phyloP scores from a whole-genome alignment of 106 monocot species.

The Ottelia alismoides region DNA sequence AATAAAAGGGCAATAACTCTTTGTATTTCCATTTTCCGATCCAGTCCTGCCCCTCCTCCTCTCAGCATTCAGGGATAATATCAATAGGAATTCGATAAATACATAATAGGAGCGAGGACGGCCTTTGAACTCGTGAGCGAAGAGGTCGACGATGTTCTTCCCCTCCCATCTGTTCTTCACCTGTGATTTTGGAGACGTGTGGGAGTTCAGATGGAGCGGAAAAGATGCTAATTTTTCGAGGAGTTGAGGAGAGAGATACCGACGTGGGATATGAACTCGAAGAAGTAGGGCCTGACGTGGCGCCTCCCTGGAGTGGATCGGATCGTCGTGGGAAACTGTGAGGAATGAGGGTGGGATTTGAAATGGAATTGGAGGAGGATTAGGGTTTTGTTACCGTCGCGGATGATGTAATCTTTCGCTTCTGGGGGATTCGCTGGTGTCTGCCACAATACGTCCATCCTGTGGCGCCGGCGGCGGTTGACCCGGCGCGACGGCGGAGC shows the following conservation, averaged over 20 bases:
- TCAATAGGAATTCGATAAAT: no score
- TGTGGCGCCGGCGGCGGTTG: not conserved
- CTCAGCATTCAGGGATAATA: no score
- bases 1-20: no score
- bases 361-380: not conserved
- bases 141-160: constrained; percentile 88
- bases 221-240: no score
- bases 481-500: not conserved
- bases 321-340: not conserved
- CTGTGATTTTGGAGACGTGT: no score
- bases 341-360: not conserved
- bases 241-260: no score
- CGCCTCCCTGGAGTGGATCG: constrained; percentile 49
- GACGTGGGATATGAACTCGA: constrained; percentile 96
- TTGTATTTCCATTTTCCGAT: no score
- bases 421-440: constrained; percentile 73
- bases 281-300: constrained; percentile 86
- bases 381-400: constrained; percentile 35
- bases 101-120: constrained; percentile 80
- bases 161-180: constrained; percentile 91
- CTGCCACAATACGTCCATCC: constrained; percentile 84
- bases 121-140: constrained; percentile 88
- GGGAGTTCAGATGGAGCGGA: no score
- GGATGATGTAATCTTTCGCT: constrained; percentile 59
- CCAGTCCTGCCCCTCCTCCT: no score